Evolutionary conservation across 441 rosid genomes (phyloP).

Genomic region (Adansonia gregorii): DNA sequence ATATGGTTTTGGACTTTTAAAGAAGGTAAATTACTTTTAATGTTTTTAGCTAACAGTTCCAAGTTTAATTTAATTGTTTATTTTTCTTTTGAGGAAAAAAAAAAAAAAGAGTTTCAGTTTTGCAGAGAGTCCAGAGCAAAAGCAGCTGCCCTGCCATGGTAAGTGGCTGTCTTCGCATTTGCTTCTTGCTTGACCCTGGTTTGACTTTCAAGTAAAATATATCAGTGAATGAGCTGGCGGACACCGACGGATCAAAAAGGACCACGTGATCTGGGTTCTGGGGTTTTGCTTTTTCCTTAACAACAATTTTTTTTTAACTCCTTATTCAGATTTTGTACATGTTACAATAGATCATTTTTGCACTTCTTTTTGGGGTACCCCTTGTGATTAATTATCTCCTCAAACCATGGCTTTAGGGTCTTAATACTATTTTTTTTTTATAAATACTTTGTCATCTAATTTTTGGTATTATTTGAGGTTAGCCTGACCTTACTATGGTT

Average conservation of each 20-base stretch:
- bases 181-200: constrained; percentile 41
- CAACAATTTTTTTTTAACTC: background rate
- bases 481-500: background rate
- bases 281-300: background rate
- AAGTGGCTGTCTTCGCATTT: background rate
- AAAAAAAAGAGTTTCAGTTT: constrained; percentile 23
- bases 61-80: background rate
- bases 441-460: background rate
- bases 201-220: constrained; percentile 53
- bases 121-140: constrained; percentile 15
- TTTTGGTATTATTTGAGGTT: no score
- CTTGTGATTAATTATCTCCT: background rate
- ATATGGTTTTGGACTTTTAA: constrained; percentile 22
- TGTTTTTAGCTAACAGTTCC: constrained; percentile 31
- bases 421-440: background rate
- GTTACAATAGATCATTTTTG: background rate
- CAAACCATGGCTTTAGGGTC: background rate
- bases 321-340: constrained; percentile 13
- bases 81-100: background rate
- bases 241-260: constrained; percentile 56
- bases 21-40: constrained; percentile 19
- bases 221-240: constrained; percentile 70
- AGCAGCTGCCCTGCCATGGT: background rate
- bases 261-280: constrained; percentile 48
- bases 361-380: background rate